These are phyloP conservation scores for Toxicodendron radicans DNA, from an alignment of 345 rosid species.

Conservation along the genomic window DNA sequence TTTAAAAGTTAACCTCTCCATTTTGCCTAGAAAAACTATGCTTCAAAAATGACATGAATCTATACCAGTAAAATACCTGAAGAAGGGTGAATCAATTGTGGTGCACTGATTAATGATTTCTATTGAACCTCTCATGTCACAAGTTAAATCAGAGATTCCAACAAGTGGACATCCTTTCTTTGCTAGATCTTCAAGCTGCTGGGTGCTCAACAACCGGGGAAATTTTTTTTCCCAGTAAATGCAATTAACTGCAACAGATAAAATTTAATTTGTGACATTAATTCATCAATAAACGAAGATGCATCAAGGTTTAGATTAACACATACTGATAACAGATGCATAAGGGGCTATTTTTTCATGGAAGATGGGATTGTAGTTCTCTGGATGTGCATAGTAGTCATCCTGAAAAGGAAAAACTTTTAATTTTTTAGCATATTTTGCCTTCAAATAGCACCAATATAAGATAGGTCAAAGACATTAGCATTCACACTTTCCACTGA, in stretches of 20 bases:
- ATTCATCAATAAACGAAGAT: too few relatives aligned
- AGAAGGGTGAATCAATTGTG: conserved; percentile 74
- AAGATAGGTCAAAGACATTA: too few relatives aligned
- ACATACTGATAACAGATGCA: conserved; percentile 70
- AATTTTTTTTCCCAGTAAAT: conserved; percentile 91
- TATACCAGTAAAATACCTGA: conserved; percentile 42
- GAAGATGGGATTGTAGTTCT: conserved; percentile 69
- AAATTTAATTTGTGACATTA: conserved; percentile 13
- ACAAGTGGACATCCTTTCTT: conserved; percentile 65
- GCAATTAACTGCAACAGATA: conserved; percentile 63
- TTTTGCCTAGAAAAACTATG: background rate
- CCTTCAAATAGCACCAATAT: too few relatives aligned
- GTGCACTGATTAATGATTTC: conserved; percentile 79
- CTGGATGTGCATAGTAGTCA: conserved; percentile 86
- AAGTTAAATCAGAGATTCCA: conserved; percentile 84
- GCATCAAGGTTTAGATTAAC: too few relatives aligned
- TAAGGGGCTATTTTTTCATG: conserved; percentile 74
- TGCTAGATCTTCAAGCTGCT: conserved; percentile 60
- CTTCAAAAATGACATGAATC: background rate
- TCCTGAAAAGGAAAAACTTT: conserved; percentile 42
- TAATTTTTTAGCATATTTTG: too few relatives aligned
- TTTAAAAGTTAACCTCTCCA: background rate
- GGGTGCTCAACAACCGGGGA: conserved; percentile 63
- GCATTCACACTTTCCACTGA: too few relatives aligned
- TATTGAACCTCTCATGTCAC: conserved; percentile 80